phyloP scores from a whole-genome alignment of 495 filamentous ascomycete genomes.

The Aspergillus haitiensis region DNA sequence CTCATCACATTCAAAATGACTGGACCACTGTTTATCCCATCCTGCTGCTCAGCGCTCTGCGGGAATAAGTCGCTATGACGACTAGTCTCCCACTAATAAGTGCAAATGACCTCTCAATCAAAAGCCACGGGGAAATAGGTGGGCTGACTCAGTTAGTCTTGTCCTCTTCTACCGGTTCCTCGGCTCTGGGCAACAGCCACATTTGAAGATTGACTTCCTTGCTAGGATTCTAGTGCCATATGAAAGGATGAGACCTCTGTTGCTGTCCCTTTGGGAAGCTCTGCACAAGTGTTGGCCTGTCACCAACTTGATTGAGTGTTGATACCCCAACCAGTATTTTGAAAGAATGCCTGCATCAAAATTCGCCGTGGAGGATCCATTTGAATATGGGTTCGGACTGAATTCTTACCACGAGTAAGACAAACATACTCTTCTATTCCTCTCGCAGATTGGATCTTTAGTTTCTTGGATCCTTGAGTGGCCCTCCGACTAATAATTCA shows the following conservation, averaged over 20 bases:
- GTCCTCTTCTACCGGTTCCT: background rate
- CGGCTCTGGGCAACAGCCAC: background rate
- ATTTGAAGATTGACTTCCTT: background rate
- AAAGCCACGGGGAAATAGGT: background rate
- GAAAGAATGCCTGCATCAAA: conserved; percentile 6
- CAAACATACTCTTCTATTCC: too few relatives aligned
- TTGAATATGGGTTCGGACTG: background rate
- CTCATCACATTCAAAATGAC: background rate
- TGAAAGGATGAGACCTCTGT: too few relatives aligned
- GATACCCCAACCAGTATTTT: background rate
- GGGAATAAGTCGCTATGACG: conserved; percentile 4
- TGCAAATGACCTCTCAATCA: too few relatives aligned
- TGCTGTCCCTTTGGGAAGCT: too few relatives aligned
- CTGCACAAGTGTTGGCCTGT: too few relatives aligned
- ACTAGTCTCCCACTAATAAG: too few relatives aligned
- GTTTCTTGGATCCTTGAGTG: too few relatives aligned
- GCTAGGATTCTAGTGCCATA: background rate
- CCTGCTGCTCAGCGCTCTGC: background rate
- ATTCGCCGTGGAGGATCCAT: conserved; percentile 5
- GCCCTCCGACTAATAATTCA: background rate
- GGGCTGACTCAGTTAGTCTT: background rate
- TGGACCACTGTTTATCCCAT: background rate
- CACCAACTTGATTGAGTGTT: too few relatives aligned
- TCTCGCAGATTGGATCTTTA: too few relatives aligned
- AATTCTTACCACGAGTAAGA: conserved; percentile 11